A percentile compares a stretch with the other conserved stretches of the same genome.
These are phyloP conservation scores for Hypoxylon sp. DNA, from an alignment of 2,329 filamentous ascomycete species.

Conservation along the genomic window DNA sequence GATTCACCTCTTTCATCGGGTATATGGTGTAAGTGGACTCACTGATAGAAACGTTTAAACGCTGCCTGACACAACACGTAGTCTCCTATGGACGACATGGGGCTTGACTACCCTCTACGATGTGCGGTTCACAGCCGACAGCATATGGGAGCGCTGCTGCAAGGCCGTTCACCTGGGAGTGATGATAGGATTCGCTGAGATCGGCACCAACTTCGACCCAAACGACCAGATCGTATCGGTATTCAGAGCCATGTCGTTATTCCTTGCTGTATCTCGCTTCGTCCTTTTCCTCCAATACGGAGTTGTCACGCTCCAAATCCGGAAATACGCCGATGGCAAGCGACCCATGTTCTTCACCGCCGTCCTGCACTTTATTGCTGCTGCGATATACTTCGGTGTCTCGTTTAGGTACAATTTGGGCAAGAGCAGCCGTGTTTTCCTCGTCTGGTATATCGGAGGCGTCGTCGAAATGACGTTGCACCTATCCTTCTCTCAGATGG, in stretches of 20 bases:
- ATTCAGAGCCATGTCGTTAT: slow-evolving; percentile 60
- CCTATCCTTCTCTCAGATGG: slow-evolving; percentile 67
- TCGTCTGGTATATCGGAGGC: slow-evolving; percentile 67
- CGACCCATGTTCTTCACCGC: slow-evolving; percentile 56
- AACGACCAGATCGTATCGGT: slow-evolving; percentile 54
- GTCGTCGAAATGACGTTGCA: slow-evolving; percentile 65
- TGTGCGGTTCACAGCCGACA: slow-evolving; percentile 74
- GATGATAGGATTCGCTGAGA: slow-evolving; percentile 74
- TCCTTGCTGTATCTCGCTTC: slow-evolving; percentile 66
- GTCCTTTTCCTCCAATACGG: slow-evolving; percentile 67
- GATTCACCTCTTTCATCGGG: slow-evolving; percentile 62
- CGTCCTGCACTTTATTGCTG: slow-evolving; percentile 53
- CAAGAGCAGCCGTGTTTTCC: slow-evolving; percentile 54
- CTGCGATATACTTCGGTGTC: slow-evolving; percentile 58
- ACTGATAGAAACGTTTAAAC: slow-evolving; percentile 50
- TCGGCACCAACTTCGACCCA: slow-evolving; percentile 63
- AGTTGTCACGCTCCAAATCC: slow-evolving; percentile 60
- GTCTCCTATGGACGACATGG: slow-evolving; percentile 78
- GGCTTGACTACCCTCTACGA: slow-evolving; percentile 74
- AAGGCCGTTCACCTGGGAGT: slow-evolving; percentile 72
- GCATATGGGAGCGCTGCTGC: slow-evolving; percentile 71
- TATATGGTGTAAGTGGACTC: slow-evolving; percentile 59
- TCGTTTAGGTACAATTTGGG: slow-evolving; percentile 56
- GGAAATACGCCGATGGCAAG: slow-evolving; percentile 56
- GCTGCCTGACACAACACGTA: slow-evolving; percentile 49